Evolutionary conservation across 2,329 filamentous ascomycete species (phyloP), one percentile per base, ranked within the genome.

Genomic region (Hypoxylon sp.): DNA sequence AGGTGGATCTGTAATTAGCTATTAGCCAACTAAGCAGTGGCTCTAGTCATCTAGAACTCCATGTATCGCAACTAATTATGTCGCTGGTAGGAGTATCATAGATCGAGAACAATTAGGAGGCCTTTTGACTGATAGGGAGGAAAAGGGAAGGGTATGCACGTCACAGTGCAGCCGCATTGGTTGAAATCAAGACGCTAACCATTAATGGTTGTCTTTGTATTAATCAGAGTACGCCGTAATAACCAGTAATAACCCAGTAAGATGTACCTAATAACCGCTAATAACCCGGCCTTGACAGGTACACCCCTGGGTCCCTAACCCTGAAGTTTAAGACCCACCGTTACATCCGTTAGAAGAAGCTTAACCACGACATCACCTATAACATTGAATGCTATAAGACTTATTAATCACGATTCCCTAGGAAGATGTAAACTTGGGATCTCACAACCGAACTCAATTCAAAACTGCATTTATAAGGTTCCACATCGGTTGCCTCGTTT

Each of bases 151-250:
- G 37, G 44, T 54, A 71, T 71, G 69, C 69, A 71, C 69, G 69
- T 71, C 69, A 71, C 69, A 68, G 60, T 67, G 66, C 60, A 71
- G 66, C 63, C 63, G 65, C 68, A 69, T 66, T 70, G 68, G 68
- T 63, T 51, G 54, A 70, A 70, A 62, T 58, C 31, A 10, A 10
- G 26, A 47, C 55, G 55, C 55, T 58, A 58, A 58, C 55, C 42
- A 13, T 47, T 53, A 22, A 37, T 19, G 37, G 17, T 61, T n/a
- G 33, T 19, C 29, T 31, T 60, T 44, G 50, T 51, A 60, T 60
- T 46, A 60, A 60, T 46, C 52, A 60, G 47, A 44, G 37, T 9
- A 19, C 39, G 39, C n/a, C 39, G 42, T 35, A 47, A 33, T 47
- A 47, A 26, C 39, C 13, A 31, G 29, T 31, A 31, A 31, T 19